These are phyloP conservation scores for Hortiboletus campestris DNA, from an alignment of 768 basidiomycete genomes.

Conservation along the genomic window DNA sequence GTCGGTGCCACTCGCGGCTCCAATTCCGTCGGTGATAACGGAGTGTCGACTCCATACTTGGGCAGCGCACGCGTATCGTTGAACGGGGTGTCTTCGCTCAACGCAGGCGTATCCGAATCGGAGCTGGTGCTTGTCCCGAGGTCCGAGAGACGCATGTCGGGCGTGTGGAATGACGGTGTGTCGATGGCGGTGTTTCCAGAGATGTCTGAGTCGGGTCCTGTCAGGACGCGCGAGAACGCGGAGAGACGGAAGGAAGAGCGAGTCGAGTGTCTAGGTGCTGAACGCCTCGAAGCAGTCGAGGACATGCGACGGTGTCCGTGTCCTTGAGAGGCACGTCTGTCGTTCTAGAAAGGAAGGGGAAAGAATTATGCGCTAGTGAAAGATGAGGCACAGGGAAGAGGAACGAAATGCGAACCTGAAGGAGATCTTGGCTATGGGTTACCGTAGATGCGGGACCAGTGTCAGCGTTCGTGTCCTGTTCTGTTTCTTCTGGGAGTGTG, in stretches of 20 bases:
- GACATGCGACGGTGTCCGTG: constrained; percentile 19
- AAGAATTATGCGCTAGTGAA: background rate
- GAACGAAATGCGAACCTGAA: constrained; percentile 22
- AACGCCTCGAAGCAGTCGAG: constrained; percentile 22
- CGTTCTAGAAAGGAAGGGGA: constrained; percentile 16
- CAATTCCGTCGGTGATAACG: constrained; percentile 8
- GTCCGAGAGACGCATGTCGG: constrained; percentile 19
- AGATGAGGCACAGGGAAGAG: background rate
- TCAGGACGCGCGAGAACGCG: constrained; percentile 10
- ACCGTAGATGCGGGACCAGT: constrained; percentile 7
- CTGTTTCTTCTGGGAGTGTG: constrained; percentile 10
- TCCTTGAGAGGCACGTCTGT: constrained; percentile 15
- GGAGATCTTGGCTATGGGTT: constrained; percentile 30
- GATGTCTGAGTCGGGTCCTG: background rate
- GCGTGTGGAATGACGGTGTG: constrained; percentile 5
- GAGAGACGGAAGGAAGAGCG: constrained; percentile 27
- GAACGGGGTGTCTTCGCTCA: constrained; percentile 19
- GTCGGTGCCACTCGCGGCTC: constrained; percentile 8
- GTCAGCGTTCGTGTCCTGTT: constrained; percentile 8
- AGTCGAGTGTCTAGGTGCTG: constrained; percentile 1
- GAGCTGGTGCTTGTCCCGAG: constrained; percentile 2
- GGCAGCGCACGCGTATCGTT: constrained; percentile 15
- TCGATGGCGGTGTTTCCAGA: background rate
- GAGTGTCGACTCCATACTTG: constrained; percentile 15
- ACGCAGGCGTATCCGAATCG: constrained; percentile 9